phyloP scores from a whole-genome alignment of 305 asterid genomes.

The Withania somnifera region DNA sequence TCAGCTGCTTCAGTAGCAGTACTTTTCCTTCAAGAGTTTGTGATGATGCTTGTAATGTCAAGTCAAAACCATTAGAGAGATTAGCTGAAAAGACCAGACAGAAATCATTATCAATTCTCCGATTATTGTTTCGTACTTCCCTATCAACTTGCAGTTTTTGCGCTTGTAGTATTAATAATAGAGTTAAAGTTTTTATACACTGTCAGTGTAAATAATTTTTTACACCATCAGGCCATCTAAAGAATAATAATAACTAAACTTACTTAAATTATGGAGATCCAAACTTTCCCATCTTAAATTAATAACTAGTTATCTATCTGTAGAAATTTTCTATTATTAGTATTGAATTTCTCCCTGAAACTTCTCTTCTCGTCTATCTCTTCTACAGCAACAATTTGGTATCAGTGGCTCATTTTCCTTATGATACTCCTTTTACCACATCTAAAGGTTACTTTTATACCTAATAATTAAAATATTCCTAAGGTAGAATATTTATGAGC shows the following conservation, averaged over 20 bases:
- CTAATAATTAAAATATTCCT: background rate
- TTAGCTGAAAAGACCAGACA: background rate
- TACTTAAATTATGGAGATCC: too few relatives aligned
- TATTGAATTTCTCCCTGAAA: background rate
- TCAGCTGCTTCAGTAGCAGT: background rate
- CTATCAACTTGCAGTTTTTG: background rate
- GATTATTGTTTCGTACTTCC: slow-evolving; percentile 16
- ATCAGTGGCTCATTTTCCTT: background rate
- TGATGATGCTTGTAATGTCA: background rate
- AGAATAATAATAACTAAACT: too few relatives aligned
- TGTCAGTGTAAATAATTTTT: too few relatives aligned
- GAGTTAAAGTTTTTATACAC: too few relatives aligned
- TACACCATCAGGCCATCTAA: too few relatives aligned
- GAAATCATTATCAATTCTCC: background rate
- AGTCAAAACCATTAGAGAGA: background rate
- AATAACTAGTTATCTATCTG: too few relatives aligned
- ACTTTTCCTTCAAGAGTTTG: background rate
- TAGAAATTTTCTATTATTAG: too few relatives aligned
- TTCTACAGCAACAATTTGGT: too few relatives aligned
- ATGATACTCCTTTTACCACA: background rate
- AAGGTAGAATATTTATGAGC: background rate
- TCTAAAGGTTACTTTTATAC: background rate
- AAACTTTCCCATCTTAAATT: too few relatives aligned
- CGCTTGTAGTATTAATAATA: too few relatives aligned
- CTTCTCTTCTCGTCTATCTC: too few relatives aligned